Evolutionary conservation across 768 basidiomycete genomes (phyloP).

Genomic region (Leucocoprinus sp.): DNA sequence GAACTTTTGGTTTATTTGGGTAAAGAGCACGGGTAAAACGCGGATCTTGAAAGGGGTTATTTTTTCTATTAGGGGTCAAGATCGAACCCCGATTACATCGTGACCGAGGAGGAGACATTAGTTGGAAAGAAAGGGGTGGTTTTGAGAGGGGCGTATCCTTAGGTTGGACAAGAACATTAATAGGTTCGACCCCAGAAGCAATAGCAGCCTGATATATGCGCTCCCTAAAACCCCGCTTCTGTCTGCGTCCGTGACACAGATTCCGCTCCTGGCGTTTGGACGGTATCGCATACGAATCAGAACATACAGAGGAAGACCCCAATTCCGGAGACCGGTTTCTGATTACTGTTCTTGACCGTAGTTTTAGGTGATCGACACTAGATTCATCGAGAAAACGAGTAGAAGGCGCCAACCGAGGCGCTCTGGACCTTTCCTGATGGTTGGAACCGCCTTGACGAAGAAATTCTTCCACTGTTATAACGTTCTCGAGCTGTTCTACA

Average conservation of each 20-base stretch:
- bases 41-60: background rate
- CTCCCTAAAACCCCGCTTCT: conserved; percentile 17
- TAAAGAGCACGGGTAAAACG: background rate
- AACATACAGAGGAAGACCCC: background rate
- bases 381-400: background rate
- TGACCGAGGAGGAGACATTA: background rate
- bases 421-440: background rate
- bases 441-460: background rate
- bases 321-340: background rate
- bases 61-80: background rate
- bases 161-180: conserved; percentile 17
- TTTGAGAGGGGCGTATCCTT: conserved; percentile 7
- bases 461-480: background rate
- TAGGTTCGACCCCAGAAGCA: conserved; percentile 25
- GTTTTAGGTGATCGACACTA: background rate
- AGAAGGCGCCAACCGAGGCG: background rate
- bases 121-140: conserved; percentile 13
- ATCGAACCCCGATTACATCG: background rate
- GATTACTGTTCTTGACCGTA: background rate
- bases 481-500: background rate
- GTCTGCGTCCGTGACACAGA: background rate
- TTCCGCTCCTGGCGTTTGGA: background rate
- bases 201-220: conserved; percentile 29
- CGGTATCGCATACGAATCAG: background rate
- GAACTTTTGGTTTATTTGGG: background rate